Evolutionary conservation across 164 flowering plant species (phyloP).

Genomic region (Sextonia rubra): DNA sequence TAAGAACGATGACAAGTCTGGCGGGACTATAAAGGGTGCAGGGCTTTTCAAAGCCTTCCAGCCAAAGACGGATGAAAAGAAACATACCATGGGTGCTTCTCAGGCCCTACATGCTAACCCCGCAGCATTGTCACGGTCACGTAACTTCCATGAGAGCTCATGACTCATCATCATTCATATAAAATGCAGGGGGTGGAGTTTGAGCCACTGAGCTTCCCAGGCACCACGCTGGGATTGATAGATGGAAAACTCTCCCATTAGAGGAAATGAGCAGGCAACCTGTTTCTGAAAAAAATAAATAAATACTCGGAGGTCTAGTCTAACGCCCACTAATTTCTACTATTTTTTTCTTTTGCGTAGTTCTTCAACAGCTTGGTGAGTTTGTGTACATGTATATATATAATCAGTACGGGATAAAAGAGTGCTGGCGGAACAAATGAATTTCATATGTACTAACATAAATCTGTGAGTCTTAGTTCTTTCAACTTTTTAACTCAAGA

Average conservation of each 20-base stretch:
- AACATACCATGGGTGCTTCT: conserved; percentile 26
- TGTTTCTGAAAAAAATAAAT: too few species aligned
- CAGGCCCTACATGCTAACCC: conserved; percentile 66
- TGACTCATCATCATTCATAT: conserved; percentile 6
- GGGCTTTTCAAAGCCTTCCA: conserved; percentile 60
- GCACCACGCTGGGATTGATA: background rate
- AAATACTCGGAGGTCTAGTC: too few species aligned
- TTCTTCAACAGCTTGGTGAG: conserved; percentile 7
- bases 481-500: background rate
- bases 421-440: background rate
- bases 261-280: background rate
- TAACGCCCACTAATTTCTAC: too few species aligned
- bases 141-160: conserved; percentile 64
- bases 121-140: conserved; percentile 84
- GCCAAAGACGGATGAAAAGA: conserved; percentile 39
- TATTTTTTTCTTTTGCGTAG: background rate
- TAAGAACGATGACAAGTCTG: conserved; percentile 41
- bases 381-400: background rate
- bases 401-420: background rate
- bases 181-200: background rate
- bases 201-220: background rate
- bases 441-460: conserved; percentile 9
- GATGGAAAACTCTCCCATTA: background rate
- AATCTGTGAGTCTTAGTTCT: conserved; percentile 6
- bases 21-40: conserved; percentile 21